Base-by-base conservation (phyloP, 2,329 filamentous ascomycete genomes). In the Colletotrichum sansevieriae region DNA sequence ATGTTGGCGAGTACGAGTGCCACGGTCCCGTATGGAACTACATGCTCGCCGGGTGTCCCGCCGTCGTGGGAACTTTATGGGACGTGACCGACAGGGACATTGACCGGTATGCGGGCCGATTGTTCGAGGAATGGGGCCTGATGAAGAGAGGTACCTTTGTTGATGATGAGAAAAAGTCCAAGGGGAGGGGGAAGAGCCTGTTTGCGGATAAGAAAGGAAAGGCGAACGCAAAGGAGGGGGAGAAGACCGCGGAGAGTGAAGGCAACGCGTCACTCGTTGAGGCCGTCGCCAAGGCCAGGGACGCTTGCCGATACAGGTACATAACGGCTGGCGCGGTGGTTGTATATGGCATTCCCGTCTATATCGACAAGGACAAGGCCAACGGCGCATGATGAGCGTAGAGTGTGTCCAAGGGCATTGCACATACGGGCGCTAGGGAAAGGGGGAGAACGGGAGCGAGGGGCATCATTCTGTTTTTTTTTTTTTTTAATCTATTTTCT, bases 31-130 rank as follows among this genome's bases (percentile, higher is more conserved):
- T 96, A 25, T 90, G 95, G 82, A 94, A 95, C 74, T 98, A 98
- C 81, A 90, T 99, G 80, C 90, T 95, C 73, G 95, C 94, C 0
- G 95, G 94, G 1, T 90, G 88, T 73, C 94, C 94, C 3, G 94
- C 95, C 0, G 89, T 98, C 10, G 90, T 98, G 2, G 96, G 94
- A 52, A 98, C 95, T 15, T 84, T 99, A 43, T 99, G 96, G 96
- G 96, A 99, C 79, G 96, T 99, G 57, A 99, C 96, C 10, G 96
- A 99, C 78, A 93, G 93, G 75, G 96, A 99, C 78, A 97, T 98
- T 78, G 97, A 99, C 82, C 92, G 95, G 18, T 97, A 97, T 78
- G 92, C 95, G 0, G 89, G 91, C 39, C 85, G 87, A 29, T 84
- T 92, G 3, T 92, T 97, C 77, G 92, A 96, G 76, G 87, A 91